phyloP scores from a whole-genome alignment of 1,139 yeast species.

The Meyerozyma smithsonii region DNA sequence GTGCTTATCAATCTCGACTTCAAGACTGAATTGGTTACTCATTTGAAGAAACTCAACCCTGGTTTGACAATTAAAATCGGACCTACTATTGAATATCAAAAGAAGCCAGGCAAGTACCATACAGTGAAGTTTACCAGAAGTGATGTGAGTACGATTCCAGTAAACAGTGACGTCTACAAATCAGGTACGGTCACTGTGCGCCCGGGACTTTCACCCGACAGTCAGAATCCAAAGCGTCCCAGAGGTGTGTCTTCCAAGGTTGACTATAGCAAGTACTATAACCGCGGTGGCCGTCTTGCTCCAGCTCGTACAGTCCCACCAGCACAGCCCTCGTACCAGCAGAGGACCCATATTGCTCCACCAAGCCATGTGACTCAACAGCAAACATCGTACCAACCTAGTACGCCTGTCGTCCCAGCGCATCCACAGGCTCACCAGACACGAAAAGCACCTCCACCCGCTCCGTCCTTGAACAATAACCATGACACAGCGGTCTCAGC shows the following conservation, averaged over 20 bases:
- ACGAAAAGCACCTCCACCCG: constrained; percentile 10
- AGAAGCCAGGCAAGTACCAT: constrained; percentile 84
- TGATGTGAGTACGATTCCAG: constrained; percentile 50
- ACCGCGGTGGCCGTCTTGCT: constrained; percentile 22
- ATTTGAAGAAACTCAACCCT: constrained; percentile 60
- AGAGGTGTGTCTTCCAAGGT: constrained; percentile 35
- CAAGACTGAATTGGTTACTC: constrained; percentile 86
- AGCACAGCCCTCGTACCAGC: background rate
- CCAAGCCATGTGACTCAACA: constrained; percentile 6
- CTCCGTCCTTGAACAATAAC: constrained; percentile 5
- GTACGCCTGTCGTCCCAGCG: constrained; percentile 9
- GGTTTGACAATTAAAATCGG: constrained; percentile 63
- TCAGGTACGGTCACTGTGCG: constrained; percentile 83
- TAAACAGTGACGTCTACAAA: constrained; percentile 70
- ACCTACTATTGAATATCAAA: constrained; percentile 73
- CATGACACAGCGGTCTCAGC: constrained; percentile 1
- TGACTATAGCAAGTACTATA: constrained; percentile 42
- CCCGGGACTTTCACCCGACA: constrained; percentile 71
- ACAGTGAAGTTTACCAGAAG: constrained; percentile 64
- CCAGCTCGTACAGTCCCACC: background rate
- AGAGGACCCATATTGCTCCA: constrained; percentile 8
- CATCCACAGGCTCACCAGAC: constrained; percentile 7
- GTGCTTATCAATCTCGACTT: constrained; percentile 73
- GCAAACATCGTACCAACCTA: constrained; percentile 3
- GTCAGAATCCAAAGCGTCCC: constrained; percentile 72